phyloP scores from a whole-genome alignment of 306 rosid species.

The Dalbergia oliveri region DNA sequence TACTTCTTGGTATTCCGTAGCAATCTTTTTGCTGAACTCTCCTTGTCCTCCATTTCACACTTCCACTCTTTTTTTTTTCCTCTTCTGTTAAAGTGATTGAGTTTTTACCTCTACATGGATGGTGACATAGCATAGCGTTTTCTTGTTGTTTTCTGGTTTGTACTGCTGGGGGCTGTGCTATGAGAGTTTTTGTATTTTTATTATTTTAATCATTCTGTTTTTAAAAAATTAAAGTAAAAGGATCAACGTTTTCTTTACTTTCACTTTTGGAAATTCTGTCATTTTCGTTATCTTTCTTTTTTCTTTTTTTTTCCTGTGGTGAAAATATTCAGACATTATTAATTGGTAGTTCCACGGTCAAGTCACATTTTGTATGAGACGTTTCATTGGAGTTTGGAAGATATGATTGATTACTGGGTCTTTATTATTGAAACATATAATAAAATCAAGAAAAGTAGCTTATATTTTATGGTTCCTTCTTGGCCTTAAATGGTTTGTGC shows the following conservation, averaged over 20 bases:
- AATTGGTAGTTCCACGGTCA: constrained; percentile 11
- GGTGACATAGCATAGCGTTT: constrained; percentile 53
- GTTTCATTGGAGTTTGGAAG: neutral
- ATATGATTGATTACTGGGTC: constrained; percentile 6
- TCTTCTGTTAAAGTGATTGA: constrained; percentile 51
- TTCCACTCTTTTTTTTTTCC: constrained; percentile 41
- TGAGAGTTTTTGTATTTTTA: constrained; percentile 26
- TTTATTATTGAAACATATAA: neutral
- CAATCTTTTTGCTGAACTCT: constrained; percentile 59
- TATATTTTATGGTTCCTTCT: too few species aligned
- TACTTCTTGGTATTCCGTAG: constrained; percentile 50
- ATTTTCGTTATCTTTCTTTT: constrained; percentile 4
- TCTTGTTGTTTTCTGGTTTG: constrained; percentile 58
- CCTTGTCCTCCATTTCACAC: constrained; percentile 42
- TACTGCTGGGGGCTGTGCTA: neutral
- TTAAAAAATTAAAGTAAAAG: too few species aligned
- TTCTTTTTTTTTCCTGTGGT: neutral
- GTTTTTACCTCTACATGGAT: constrained; percentile 48
- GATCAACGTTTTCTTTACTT: neutral
- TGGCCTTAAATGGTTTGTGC: neutral
- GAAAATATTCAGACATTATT: neutral
- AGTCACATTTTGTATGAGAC: neutral
- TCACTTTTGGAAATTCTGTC: constrained; percentile 6
- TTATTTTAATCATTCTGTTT: constrained; percentile 24
- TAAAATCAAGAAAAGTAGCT: too few species aligned